These are phyloP conservation scores for Ramichloridium luteum DNA, from an alignment of 2,329 filamentous ascomycete genomes.

Conservation along the genomic window DNA sequence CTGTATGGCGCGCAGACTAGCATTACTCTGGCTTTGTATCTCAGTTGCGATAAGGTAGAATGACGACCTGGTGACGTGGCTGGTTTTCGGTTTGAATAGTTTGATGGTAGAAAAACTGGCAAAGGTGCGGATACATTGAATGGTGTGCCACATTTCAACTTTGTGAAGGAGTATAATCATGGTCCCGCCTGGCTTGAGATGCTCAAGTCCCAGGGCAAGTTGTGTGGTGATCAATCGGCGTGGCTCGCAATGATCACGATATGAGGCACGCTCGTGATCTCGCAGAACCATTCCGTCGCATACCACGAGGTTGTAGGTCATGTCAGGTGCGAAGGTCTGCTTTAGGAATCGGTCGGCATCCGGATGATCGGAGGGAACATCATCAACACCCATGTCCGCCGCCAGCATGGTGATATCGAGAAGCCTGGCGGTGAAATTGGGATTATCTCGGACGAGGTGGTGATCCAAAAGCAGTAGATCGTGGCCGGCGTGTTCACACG, in stretches of 20 bases:
- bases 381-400: conserved; percentile 23
- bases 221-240: conserved; percentile 23
- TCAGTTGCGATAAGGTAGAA: conserved; percentile 16
- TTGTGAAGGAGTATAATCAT: conserved; percentile 42
- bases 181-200: conserved; percentile 35
- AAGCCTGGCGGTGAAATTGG: too few relatives aligned
- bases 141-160: conserved; percentile 24
- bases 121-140: conserved; percentile 9
- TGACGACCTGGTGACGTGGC: conserved; percentile 14
- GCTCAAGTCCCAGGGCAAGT: conserved; percentile 35
- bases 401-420: conserved; percentile 43
- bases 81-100: conserved; percentile 13
- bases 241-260: conserved; percentile 21
- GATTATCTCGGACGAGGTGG: conserved; percentile 22
- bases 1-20: conserved; percentile 4
- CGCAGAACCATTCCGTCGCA: conserved; percentile 37
- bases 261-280: conserved; percentile 15
- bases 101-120: conserved; percentile 9
- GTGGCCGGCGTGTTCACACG: background rate
- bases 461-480: conserved; percentile 3
- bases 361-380: conserved; percentile 13
- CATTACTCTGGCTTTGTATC: conserved; percentile 4
- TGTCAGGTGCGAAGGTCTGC: conserved; percentile 12
- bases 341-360: conserved; percentile 10
- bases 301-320: conserved; percentile 33